Base-by-base conservation (phyloP, 2,329 filamentous ascomycete species). In the Myriosclerotinia curreyana region DNA sequence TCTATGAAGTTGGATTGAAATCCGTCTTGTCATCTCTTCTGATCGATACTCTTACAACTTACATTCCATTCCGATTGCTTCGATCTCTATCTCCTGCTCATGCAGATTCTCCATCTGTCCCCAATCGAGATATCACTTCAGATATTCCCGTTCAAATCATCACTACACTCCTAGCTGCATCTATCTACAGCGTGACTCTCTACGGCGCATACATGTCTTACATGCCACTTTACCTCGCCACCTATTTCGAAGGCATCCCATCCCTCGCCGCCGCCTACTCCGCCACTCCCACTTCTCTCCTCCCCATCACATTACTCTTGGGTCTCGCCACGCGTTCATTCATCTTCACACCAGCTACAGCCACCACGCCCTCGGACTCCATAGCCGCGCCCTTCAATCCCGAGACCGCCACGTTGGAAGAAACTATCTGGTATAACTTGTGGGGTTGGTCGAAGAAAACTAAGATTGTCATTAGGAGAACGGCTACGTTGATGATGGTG, bases 311-410 rank as follows among this genome's bases (percentile, higher is more conserved):
- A 8, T 67, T 83, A 4, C 71, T 80, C 2, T 80, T 90, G 22
- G 93, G 92, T 3, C 79, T 86, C 66, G 89, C 91, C 0, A 86
- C 88, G 5, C 86, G 86, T 66, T 83, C 84, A 53, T 94, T 96
- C 74, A 85, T 97, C 69, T 96, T 96, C 75, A 84, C 85, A 48
- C 86, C 88, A 2, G 83, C 85, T 28, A 83, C 85, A 22, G 82
- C 79, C 17, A 60, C 66, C 66, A 76, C 76, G 12, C 80, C 80
- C 58, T 79, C 81, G 6, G 81, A 83, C 0, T 82, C 81, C 80
- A 61, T 77, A 80, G 69, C 76, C 28, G 74, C 75, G 40, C 74
- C 79, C 34, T 91, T 92, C 72, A 80, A 92, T 69, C 84, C 89
- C 0, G 82, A 80, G 34, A 83, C 79, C 20, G 88, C 90, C 1